These are phyloP conservation scores for Daldinia decipiens DNA, from an alignment of 495 filamentous ascomycete genomes.

Conservation along the genomic window DNA sequence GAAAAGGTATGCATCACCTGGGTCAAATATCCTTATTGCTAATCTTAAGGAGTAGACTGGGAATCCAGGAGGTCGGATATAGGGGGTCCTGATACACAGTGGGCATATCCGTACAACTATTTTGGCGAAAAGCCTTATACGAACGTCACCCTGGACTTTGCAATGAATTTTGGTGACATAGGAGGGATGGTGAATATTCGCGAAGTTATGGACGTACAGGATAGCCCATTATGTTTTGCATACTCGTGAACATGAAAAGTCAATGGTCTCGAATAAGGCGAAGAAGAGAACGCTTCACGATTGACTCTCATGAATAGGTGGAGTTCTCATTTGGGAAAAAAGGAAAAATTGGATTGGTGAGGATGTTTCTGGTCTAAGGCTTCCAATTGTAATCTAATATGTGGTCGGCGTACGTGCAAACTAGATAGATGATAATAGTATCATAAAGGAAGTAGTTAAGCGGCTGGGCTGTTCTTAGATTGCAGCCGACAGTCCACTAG, in stretches of 20 bases:
- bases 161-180: conserved; percentile 40
- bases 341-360: not conserved
- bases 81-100: conserved; percentile 48
- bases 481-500: conserved; percentile 4
- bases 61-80: conserved; percentile 45
- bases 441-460: not conserved
- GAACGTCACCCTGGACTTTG: conserved; percentile 53
- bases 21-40: not conserved
- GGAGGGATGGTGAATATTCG: conserved; percentile 44
- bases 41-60: conserved; percentile 22
- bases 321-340: not conserved
- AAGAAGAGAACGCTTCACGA: not conserved
- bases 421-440: not conserved
- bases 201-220: conserved; percentile 54
- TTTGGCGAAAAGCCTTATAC: conserved; percentile 45
- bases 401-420: not conserved
- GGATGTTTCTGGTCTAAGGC: not conserved
- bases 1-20: conserved; percentile 38
- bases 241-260: conserved; percentile 37
- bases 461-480: too few relatives aligned
- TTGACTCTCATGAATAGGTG: not conserved
- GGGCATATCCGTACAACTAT: conserved; percentile 50
- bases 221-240: conserved; percentile 50
- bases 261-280: not conserved
- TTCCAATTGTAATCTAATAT: not conserved